Percentiles rank a stretch among this genome's conserved stretches.
Evolutionary conservation across 2,329 filamentous ascomycete species (phyloP).

Genomic region (Didymella lethalis): DNA sequence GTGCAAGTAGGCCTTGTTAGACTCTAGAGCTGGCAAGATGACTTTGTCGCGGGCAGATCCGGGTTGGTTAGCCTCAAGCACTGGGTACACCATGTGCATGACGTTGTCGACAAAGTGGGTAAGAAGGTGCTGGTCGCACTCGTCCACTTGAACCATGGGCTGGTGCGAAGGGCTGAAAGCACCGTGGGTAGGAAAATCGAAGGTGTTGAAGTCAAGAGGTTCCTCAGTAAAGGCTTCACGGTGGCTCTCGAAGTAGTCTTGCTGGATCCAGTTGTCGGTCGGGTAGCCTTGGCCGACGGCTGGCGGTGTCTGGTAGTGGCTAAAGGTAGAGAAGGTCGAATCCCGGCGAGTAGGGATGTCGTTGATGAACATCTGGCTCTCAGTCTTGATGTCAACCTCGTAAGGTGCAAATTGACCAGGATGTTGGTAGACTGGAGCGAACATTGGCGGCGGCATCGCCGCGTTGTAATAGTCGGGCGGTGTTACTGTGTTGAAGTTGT

Average conservation of each 20-base stretch:
- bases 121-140: slow-evolving; percentile 83
- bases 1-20: slow-evolving; percentile 92
- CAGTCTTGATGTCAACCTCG: slow-evolving; percentile 95
- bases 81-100: slow-evolving; percentile 87
- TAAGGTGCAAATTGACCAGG: slow-evolving; percentile 77
- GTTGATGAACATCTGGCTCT: slow-evolving; percentile 91
- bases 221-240: slow-evolving; percentile 70
- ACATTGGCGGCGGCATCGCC: slow-evolving; percentile 64
- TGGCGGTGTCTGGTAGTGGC: slow-evolving; percentile 83
- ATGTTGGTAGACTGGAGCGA: slow-evolving; percentile 55
- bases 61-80: slow-evolving; percentile 88
- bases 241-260: slow-evolving; percentile 72
- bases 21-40: slow-evolving; percentile 85
- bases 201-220: slow-evolving; percentile 75
- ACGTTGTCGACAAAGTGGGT: slow-evolving; percentile 92
- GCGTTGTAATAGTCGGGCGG: slow-evolving; percentile 65
- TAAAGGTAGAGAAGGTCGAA: slow-evolving; percentile 90
- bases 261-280: slow-evolving; percentile 74
- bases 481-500: slow-evolving; percentile 70
- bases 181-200: slow-evolving; percentile 78
- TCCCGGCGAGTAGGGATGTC: slow-evolving; percentile 85
- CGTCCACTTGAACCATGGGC: slow-evolving; percentile 81
- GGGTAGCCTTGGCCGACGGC: slow-evolving; percentile 72
- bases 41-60: slow-evolving; percentile 82
- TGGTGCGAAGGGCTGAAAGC: slow-evolving; percentile 68